These are phyloP conservation scores for Aeschynomene evenia DNA, from an alignment of 306 rosid species.

Conservation along the genomic window DNA sequence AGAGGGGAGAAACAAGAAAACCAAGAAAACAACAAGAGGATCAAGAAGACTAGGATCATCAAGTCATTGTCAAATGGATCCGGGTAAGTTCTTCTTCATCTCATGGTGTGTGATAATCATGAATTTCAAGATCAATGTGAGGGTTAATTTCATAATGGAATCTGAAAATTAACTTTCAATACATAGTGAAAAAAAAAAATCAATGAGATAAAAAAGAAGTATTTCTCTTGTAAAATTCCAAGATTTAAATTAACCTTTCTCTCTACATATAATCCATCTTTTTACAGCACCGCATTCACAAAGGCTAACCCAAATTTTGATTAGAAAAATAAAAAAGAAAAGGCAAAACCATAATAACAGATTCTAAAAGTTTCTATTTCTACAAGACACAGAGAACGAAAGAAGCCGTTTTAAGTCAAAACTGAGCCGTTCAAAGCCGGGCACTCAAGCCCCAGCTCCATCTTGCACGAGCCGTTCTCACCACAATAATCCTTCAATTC, in stretches of 20 bases:
- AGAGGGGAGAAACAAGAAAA: too few species aligned
- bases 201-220: too few species aligned
- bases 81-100: too few species aligned
- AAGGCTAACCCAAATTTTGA: not conserved
- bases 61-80: too few species aligned
- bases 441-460: conserved; percentile 48
- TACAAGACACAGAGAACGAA: not conserved
- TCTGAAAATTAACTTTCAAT: too few species aligned
- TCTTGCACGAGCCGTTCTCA: conserved; percentile 2
- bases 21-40: too few species aligned
- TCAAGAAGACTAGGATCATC: too few species aligned
- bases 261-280: conserved; percentile 21
- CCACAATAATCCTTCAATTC: conserved; percentile 4
- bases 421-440: conserved; percentile 23
- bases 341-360: not conserved
- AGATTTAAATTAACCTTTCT: not conserved
- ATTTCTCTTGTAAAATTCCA: not conserved
- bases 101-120: too few species aligned
- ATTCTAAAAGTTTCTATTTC: not conserved
- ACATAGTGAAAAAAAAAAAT: too few species aligned
- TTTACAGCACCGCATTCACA: conserved; percentile 24
- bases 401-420: conserved; percentile 23
- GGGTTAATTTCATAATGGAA: too few species aligned
- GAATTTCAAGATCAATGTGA: too few species aligned
- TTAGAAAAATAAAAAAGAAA: not conserved